Evolutionary conservation across 257 asterid species (phyloP).

Genomic region (Datura wrightii): DNA sequence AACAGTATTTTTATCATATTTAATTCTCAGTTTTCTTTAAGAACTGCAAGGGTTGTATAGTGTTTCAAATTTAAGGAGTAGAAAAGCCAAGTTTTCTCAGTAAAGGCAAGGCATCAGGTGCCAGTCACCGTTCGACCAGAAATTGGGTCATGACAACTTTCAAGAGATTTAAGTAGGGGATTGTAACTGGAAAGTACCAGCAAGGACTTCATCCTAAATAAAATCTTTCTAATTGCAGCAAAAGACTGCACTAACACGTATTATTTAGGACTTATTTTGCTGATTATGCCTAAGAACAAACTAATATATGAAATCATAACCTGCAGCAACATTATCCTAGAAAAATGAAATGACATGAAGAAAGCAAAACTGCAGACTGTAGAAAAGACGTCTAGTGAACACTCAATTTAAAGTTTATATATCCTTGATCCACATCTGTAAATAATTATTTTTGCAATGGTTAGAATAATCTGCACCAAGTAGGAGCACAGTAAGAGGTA

Average conservation of each 20-base stretch:
- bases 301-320: not conserved
- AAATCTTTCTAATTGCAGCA: not conserved
- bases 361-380: not conserved
- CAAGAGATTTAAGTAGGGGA: conserved; percentile 19
- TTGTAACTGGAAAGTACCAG: conserved; percentile 14
- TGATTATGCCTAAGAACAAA: not conserved
- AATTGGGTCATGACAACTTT: not conserved
- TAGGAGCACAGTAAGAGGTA: not conserved
- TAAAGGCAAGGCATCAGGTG: not conserved
- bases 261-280: not conserved
- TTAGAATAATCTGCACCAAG: conserved; percentile 5
- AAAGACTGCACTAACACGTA: not conserved
- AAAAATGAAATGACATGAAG: conserved; percentile 1
- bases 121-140: not conserved
- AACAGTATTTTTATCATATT: not conserved
- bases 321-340: not conserved
- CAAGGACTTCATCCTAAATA: conserved; percentile 3
- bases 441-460: not conserved
- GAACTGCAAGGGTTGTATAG: not conserved
- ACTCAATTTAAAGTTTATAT: not conserved
- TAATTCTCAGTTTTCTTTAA: not conserved
- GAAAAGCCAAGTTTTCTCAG: not conserved
- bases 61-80: not conserved
- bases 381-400: not conserved
- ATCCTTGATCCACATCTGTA: not conserved